Base-by-base conservation (phyloP, 352 stramenopile genomes). In the Peronospora destructor region DNA sequence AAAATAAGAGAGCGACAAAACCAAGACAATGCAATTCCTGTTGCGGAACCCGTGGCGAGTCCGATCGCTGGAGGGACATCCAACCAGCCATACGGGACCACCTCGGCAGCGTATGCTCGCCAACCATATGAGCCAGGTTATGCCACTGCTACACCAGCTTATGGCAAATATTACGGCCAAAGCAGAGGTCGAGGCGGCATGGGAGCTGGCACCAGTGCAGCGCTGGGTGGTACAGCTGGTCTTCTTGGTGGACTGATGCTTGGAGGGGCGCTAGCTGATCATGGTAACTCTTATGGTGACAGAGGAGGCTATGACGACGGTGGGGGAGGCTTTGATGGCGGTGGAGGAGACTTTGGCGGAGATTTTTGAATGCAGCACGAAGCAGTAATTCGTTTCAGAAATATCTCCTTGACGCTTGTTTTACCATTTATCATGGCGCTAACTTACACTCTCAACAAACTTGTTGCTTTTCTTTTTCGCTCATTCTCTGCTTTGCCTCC, bases 241-340 rank as follows among this genome's bases (percentile, higher is more conserved):
- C 56, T 85, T 13, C 36, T 79, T 0, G 71, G 73, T 26, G 73
- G 73, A 9, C 16, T 81, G 13, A 10, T 64, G 23, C 41, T 85
- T 2, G 69, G 71, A 34, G 53, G 78, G 14, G 45, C 59, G 0
- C 21, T 83, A 10, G 71, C 63, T 23, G 58, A 77, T 46, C 58
- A 58, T 36, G 61, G 59, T 5, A 36, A 46, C 32, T 45, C 33
- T 25, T 56, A 45, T 43, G 48, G 36, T 16, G 36, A 30, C 26
- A 61, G 29, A 28, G 47, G 49, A n/a, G 60, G 50, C 37, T 73
- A 72, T 60, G 51, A 32, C 10, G 49, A 41, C 6, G 56, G 48
- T 7, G 45, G 44, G 13, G 57, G 52, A 5, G 58, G 45, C 13
- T 75, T 72, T 49, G 61, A 33, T 6, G 63, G 59, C 0, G 56